Evolutionary conservation across 2,329 filamentous ascomycete species (phyloP).

Genomic region (Clathrospora elynae): DNA sequence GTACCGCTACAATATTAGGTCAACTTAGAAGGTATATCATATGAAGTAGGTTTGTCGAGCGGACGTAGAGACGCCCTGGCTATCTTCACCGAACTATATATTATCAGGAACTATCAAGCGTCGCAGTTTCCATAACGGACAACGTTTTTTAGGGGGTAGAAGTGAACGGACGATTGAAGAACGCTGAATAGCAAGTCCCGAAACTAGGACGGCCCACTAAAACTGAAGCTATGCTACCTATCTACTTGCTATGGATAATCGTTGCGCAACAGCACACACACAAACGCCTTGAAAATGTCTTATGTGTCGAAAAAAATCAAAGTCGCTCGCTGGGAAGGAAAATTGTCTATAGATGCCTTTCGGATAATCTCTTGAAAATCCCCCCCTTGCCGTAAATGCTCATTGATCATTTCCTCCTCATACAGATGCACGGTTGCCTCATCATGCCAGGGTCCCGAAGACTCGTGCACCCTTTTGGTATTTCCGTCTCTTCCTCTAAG

Average conservation of each 20-base stretch:
- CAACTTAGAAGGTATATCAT: too few species aligned
- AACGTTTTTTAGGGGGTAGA: too few species aligned
- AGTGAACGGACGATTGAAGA: too few species aligned
- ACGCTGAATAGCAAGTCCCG: neutral
- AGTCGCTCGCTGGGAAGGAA: slow-evolving; percentile 13
- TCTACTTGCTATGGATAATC: slow-evolving; percentile 38
- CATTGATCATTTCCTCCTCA: slow-evolving; percentile 14
- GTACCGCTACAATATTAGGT: too few species aligned
- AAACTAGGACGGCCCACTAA: too few species aligned
- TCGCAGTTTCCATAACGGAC: too few species aligned
- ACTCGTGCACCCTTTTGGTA: slow-evolving; percentile 23
- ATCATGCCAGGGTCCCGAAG: slow-evolving; percentile 9
- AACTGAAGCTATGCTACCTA: slow-evolving; percentile 31
- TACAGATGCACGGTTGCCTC: too few species aligned
- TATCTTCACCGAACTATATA: too few species aligned
- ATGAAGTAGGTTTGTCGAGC: too few species aligned
- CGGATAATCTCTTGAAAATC: too few species aligned
- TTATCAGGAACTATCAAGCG: too few species aligned
- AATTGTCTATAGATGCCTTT: slow-evolving; percentile 47
- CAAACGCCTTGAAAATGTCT: slow-evolving; percentile 45
- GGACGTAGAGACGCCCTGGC: too few species aligned
- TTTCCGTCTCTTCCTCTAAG: slow-evolving; percentile 34
- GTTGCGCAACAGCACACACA: slow-evolving; percentile 12
- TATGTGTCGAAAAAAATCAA: slow-evolving; percentile 9
- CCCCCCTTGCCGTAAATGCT: slow-evolving; percentile 30